These are phyloP conservation scores for Botryotinia convoluta DNA, from an alignment of 2,329 filamentous ascomycete genomes.

Conservation along the genomic window DNA sequence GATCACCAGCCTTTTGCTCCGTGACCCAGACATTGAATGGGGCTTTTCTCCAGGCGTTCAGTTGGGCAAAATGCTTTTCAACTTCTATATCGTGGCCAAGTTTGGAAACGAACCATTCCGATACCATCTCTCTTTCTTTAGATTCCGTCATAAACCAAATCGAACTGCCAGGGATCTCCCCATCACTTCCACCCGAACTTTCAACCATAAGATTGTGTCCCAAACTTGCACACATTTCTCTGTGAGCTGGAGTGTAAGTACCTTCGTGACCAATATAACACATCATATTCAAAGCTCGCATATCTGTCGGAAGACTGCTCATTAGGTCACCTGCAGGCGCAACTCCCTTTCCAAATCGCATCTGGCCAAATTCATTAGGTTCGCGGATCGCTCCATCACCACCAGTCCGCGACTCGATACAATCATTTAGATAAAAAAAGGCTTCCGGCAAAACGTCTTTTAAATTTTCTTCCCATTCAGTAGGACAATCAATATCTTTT, in stretches of 20 bases:
- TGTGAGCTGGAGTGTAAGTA: slow-evolving; percentile 91
- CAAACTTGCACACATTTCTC: slow-evolving; percentile 95
- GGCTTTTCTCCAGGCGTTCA: slow-evolving; percentile 93
- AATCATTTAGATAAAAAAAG: slow-evolving; percentile 90
- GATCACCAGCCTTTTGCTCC: slow-evolving; percentile 85
- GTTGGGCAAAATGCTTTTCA: slow-evolving; percentile 92
- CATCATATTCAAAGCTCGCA: slow-evolving; percentile 96
- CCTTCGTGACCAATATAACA: slow-evolving; percentile 98
- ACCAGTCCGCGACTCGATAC: slow-evolving; percentile 54
- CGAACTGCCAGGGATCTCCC: slow-evolving; percentile 81
- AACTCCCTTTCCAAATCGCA: slow-evolving; percentile 43
- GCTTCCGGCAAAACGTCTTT: slow-evolving; percentile 73
- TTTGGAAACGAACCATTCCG: slow-evolving; percentile 90
- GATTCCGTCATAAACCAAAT: slow-evolving; percentile 99
- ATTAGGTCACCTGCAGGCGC: slow-evolving; percentile 86
- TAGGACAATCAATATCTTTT: slow-evolving; percentile 94
- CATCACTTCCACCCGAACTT: slow-evolving; percentile 68
- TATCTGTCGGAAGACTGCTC: slow-evolving; percentile 81
- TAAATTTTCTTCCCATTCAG: slow-evolving; percentile 79
- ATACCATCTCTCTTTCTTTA: slow-evolving; percentile 84
- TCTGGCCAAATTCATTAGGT: slow-evolving; percentile 41
- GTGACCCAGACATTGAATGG: slow-evolving; percentile 92
- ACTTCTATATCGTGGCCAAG: slow-evolving; percentile 96
- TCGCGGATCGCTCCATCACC: slow-evolving; percentile 55
- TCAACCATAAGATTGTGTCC: slow-evolving; percentile 99